These are phyloP conservation scores for Talaromyces verruculosus DNA, from an alignment of 2,329 filamentous ascomycete species.

Conservation along the genomic window DNA sequence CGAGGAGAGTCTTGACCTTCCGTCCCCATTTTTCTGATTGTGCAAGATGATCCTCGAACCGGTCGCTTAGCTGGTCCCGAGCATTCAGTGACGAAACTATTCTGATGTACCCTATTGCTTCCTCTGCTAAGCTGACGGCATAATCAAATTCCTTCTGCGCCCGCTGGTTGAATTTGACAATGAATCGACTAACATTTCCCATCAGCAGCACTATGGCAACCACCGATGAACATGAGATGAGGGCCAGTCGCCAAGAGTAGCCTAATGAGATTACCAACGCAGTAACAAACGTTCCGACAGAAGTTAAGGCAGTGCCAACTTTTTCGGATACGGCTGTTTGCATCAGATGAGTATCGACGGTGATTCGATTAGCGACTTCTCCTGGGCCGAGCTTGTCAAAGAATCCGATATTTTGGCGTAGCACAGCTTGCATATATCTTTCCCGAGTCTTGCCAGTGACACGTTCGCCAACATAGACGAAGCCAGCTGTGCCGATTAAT, in stretches of 20 bases:
- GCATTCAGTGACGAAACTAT: slow-evolving; percentile 55
- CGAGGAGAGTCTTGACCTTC: slow-evolving; percentile 58
- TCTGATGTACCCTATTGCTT: slow-evolving; percentile 88
- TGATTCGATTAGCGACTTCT: slow-evolving; percentile 43
- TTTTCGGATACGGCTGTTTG: slow-evolving; percentile 38
- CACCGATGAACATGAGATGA: slow-evolving; percentile 14
- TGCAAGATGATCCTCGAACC: background rate
- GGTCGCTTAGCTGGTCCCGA: slow-evolving; percentile 58
- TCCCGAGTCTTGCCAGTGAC: background rate
- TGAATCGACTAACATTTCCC: slow-evolving; percentile 4
- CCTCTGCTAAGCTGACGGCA: slow-evolving; percentile 54
- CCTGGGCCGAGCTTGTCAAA: slow-evolving; percentile 37
- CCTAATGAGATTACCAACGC: slow-evolving; percentile 52
- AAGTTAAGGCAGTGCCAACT: slow-evolving; percentile 16
- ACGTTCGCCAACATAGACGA: background rate
- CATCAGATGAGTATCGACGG: slow-evolving; percentile 49
- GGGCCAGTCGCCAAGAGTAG: slow-evolving; percentile 45
- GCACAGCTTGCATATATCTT: slow-evolving; percentile 34
- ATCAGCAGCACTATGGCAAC: slow-evolving; percentile 6
- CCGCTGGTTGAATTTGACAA: slow-evolving; percentile 29
- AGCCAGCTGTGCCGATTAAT: background rate
- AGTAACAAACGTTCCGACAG: slow-evolving; percentile 40
- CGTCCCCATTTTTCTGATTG: background rate
- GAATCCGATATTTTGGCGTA: slow-evolving; percentile 54
- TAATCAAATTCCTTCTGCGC: slow-evolving; percentile 60